Base-by-base conservation (phyloP, 208 protist species). In the Crithidia sp. region DNA sequence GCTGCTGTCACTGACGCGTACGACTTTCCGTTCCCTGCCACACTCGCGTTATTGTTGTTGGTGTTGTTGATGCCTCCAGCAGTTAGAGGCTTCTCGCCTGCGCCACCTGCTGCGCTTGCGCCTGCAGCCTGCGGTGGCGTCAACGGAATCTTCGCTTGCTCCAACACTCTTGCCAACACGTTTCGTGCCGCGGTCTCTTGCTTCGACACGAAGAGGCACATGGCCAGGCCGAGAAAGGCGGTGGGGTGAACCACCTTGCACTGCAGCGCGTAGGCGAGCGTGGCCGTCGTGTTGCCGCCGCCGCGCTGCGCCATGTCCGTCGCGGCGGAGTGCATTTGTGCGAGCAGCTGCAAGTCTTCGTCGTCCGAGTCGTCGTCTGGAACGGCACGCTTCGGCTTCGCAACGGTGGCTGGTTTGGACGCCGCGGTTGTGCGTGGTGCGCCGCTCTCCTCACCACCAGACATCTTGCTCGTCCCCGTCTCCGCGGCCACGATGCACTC, bases 131-230 rank as follows among this genome's bases (percentile, higher is more conserved):
- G 40, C 40, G 28, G 44, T 47, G 53, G 50, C 36, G 40, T 68
- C 43, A 39, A 52, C 43, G 54, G 55, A 44, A 80, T 49, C 43
- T 50, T 69, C 14, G 64, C 70, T 12, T 67, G 44, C 52, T 65
- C 59, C 54, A 85, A 63, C 19, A 88, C 36, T 14, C 77, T 73
- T 16, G 36, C 67, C 43, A 88, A 74, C 61, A 85, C 80, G 37
- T 88, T 88, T 9, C 83, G 71, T 50, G 81, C 79, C 5, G 92
- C 92, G 17, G 87, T 82, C 36, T 96, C 96, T 65, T 98, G 89
- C 59, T 93, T 87, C 9, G 85, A 79, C 16, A 92, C 58, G 47
- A 89, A 86, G 45, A 96, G 89, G 10, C 85, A 83, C 28, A 88
- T 91, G 45, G 95, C 89, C 56, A 98, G 84, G 12, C 85, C 93